These are phyloP conservation scores for Cyanidium caldarium DNA, from an alignment of 23 red algal genomes.

Conservation along the genomic window DNA sequence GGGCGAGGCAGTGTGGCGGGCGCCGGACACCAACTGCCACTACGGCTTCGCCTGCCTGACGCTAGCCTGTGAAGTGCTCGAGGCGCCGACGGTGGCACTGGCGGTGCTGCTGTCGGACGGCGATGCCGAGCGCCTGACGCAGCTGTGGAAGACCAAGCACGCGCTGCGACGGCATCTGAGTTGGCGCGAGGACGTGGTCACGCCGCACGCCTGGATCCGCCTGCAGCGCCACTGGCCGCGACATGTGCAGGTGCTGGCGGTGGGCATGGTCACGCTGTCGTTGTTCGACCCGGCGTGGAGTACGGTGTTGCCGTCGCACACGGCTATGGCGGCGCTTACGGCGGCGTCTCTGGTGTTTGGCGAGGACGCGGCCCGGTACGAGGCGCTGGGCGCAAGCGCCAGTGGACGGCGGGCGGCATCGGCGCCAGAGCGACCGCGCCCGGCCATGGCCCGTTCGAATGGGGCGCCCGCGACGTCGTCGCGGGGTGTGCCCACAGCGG, in stretches of 20 bases:
- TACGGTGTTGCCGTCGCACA: background rate
- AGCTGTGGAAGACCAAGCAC: background rate
- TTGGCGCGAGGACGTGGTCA: background rate
- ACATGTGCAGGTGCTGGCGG: background rate
- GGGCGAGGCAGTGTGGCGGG: background rate
- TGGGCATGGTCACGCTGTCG: background rate
- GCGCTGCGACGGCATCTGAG: background rate
- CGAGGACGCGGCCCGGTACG: background rate
- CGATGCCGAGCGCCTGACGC: background rate
- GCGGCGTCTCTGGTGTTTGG: background rate
- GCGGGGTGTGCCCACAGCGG: too few relatives aligned
- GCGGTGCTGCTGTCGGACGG: background rate
- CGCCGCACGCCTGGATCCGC: background rate
- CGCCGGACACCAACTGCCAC: background rate
- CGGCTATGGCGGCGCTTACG: background rate
- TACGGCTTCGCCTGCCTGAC: background rate
- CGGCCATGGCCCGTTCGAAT: too few relatives aligned
- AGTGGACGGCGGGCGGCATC: background rate
- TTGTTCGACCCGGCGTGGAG: background rate
- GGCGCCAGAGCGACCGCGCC: background rate
- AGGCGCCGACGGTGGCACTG: background rate
- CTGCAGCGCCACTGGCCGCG: background rate
- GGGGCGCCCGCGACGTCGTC: too few relatives aligned
- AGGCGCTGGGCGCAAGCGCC: background rate
- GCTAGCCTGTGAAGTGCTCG: background rate